Evolutionary conservation across 805 yeast species (phyloP).

Genomic region (Candida coleopterorum): DNA sequence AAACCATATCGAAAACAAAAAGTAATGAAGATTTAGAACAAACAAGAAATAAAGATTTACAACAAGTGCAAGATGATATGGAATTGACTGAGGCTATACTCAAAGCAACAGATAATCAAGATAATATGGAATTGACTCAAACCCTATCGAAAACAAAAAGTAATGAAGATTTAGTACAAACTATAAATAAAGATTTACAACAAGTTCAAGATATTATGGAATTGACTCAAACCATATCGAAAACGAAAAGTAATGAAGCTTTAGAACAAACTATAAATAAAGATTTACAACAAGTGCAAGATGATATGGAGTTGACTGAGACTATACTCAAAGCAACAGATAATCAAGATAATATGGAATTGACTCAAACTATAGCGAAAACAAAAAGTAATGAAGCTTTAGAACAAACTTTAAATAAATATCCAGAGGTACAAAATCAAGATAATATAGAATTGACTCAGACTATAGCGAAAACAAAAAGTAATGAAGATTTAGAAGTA

Average conservation of each 20-base stretch:
- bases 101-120: slow-evolving; percentile 18
- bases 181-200: too few relatives aligned
- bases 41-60: too few relatives aligned
- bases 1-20: too few relatives aligned
- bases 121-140: slow-evolving; percentile 6
- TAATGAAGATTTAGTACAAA: too few relatives aligned
- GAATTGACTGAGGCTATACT: too few relatives aligned
- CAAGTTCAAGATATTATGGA: too few relatives aligned
- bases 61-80: too few relatives aligned
- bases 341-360: slow-evolving; percentile 15
- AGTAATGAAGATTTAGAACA: too few relatives aligned
- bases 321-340: slow-evolving; percentile 9
- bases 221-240: neutral
- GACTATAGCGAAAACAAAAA: neutral
- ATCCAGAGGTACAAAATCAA: neutral
- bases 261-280: too few relatives aligned
- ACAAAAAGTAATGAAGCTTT: neutral
- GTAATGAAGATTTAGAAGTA: neutral
- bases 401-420: slow-evolving; percentile 1
- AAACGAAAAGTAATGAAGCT: neutral
- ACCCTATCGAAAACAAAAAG: too few relatives aligned
- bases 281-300: neutral
- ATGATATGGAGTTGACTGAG: neutral
- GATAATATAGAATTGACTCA: neutral
- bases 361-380: slow-evolving; percentile 12